These are phyloP conservation scores for Hibiscus tridactylites DNA, from an alignment of 345 rosid genomes.

Conservation along the genomic window DNA sequence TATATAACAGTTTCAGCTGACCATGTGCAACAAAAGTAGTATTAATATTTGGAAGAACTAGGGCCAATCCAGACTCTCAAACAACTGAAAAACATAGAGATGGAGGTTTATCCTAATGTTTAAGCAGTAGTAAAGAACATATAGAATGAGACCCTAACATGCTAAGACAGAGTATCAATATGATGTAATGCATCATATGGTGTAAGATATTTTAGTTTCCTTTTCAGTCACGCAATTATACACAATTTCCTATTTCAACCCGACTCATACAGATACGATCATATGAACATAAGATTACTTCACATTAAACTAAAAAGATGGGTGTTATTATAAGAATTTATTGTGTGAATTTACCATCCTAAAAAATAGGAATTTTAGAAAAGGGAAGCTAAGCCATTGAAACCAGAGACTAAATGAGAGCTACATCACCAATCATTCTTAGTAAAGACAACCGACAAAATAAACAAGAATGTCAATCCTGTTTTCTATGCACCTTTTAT, in stretches of 20 bases:
- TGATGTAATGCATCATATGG: neutral
- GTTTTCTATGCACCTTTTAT: neutral
- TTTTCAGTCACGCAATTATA: neutral
- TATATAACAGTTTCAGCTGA: constrained; percentile 99
- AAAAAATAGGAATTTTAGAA: neutral
- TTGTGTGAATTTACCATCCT: neutral
- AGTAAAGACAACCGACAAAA: neutral
- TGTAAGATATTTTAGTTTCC: neutral
- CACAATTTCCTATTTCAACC: neutral
- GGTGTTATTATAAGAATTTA: neutral
- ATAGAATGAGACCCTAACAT: neutral
- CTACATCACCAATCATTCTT: neutral
- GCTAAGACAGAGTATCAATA: neutral
- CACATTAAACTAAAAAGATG: neutral
- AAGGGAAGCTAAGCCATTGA: neutral
- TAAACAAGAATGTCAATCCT: neutral
- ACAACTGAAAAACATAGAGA: neutral
- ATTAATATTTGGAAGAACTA: neutral
- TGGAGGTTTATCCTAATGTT: neutral
- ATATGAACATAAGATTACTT: neutral
- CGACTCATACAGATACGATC: neutral
- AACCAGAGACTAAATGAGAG: neutral
- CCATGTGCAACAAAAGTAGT: constrained; percentile 5
- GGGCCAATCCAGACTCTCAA: neutral
- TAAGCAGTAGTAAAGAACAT: neutral